Base-by-base conservation (phyloP, 2,329 filamentous ascomycete genomes). In the Colletotrichum cereale region DNA sequence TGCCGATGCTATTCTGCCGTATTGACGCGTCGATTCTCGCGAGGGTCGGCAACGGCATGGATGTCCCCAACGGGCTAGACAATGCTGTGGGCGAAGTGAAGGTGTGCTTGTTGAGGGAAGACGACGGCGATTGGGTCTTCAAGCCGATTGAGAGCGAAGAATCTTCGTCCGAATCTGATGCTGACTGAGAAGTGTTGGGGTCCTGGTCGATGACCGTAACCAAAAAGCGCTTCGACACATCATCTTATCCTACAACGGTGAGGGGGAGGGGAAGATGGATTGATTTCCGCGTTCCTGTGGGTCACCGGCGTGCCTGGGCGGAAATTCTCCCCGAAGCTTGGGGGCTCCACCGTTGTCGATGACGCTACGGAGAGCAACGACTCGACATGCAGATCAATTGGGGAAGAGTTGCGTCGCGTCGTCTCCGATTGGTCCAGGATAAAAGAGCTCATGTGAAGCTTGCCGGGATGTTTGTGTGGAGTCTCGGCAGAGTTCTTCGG, bases 1-100 rank as follows among this genome's bases (percentile, higher is more conserved):
- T 83, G 65, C 81, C 81, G 1, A 81, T 83, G 80, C 71, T 83
- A 11, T 83, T 83, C 62, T 81, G 79, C 57, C 77, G 77, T 8
- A 79, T 83, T 24, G 79, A 82, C 52, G 74, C 75, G 7, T 75
- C 75, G 34, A 81, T 82, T 40, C 76, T 80, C 24, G 75, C 71
- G 3, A 76, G 76, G 16, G 79, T 81, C 6, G 62, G 70, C 0
- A 74, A 80, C 50, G 79, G 76, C 21, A 82, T 83, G 80, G 78
- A 83, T 66, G 71, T 78, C 10, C 81, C 81, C 2, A 76, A 78
- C 31, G 80, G 81, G 0, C 73, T 82, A 50, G 79, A 80, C 29
- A 73, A 79, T n/a, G 74, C 66, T 21, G 66, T 82, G 12, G 81
- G 80, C 2, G 73, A 78, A 10, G 76, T 76, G 16, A 77, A 78